phyloP scores from a whole-genome alignment of 2,329 filamentous ascomycete species.

The Colletotrichum sp. region DNA sequence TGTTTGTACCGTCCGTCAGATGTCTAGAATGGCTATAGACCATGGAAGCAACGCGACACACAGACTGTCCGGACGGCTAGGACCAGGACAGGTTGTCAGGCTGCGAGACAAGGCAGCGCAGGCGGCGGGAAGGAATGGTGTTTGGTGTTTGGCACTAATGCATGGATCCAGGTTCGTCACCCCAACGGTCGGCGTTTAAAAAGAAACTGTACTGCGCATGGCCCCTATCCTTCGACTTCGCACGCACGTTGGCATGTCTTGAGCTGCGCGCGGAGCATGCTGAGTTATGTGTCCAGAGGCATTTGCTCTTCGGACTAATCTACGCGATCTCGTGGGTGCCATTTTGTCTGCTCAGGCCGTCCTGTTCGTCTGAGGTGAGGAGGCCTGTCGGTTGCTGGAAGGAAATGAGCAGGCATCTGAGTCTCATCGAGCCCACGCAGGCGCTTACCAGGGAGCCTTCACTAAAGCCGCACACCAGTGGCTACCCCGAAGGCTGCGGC shows the following conservation, averaged over 20 bases:
- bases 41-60: neutral
- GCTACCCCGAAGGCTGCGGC: neutral
- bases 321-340: neutral
- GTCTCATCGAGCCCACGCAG: neutral
- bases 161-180: neutral
- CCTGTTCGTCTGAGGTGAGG: neutral
- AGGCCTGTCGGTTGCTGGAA: neutral
- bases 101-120: neutral
- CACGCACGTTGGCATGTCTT: neutral
- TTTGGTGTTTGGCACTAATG: neutral
- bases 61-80: neutral
- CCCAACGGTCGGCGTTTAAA: neutral
- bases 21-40: neutral
- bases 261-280: neutral
- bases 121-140: neutral
- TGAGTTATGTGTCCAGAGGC: neutral
- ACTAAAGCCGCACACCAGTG: neutral
- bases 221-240: neutral
- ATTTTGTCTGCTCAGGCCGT: neutral
- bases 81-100: neutral
- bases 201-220: neutral
- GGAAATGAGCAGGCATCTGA: neutral
- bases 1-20: constrained; percentile 26
- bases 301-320: neutral
- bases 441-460: neutral